A percentile compares a stretch with the other conserved stretches of the same genome.
phyloP scores from a whole-genome alignment of 2,329 filamentous ascomycete genomes.

The Herpotrichia juniperi region DNA sequence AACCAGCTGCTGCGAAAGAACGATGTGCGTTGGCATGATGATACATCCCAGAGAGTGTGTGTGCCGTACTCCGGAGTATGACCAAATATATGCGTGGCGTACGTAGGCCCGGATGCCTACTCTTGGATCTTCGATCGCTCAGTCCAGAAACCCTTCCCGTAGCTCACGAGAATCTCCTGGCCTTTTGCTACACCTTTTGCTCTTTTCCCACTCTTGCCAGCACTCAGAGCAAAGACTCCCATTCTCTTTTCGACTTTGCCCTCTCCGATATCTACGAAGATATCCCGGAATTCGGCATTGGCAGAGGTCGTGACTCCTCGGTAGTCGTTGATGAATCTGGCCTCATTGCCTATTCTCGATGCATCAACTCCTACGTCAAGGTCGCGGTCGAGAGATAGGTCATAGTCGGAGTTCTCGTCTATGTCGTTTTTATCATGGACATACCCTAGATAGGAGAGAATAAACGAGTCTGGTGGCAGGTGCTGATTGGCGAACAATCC shows the following conservation, averaged over 20 bases:
- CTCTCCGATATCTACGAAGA: conserved; percentile 43
- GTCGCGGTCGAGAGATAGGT: conserved; percentile 58
- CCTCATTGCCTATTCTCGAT: conserved; percentile 56
- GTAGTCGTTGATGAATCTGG: conserved; percentile 61
- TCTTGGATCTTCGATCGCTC: conserved; percentile 28
- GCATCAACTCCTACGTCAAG: conserved; percentile 57
- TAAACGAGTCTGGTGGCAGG: conserved; percentile 53
- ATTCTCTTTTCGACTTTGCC: conserved; percentile 54
- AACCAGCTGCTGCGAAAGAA: too few species aligned
- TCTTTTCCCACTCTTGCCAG: conserved; percentile 56
- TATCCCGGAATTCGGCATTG: conserved; percentile 52
- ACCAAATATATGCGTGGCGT: too few species aligned
- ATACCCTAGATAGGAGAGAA: conserved; percentile 57
- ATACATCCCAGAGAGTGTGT: too few species aligned
- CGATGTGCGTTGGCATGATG: too few species aligned
- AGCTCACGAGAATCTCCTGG: conserved; percentile 60
- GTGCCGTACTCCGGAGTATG: too few species aligned
- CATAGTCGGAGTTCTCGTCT: conserved; percentile 56
- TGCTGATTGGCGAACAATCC: conserved; percentile 55
- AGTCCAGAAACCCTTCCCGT: conserved; percentile 60
- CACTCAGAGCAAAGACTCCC: conserved; percentile 57
- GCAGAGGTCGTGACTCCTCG: conserved; percentile 51
- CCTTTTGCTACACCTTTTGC: conserved; percentile 54
- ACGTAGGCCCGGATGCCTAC: too few species aligned
- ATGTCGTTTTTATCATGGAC: conserved; percentile 52